phyloP scores from a whole-genome alignment of 2,329 filamentous ascomycete species.

The Oidium heveae region DNA sequence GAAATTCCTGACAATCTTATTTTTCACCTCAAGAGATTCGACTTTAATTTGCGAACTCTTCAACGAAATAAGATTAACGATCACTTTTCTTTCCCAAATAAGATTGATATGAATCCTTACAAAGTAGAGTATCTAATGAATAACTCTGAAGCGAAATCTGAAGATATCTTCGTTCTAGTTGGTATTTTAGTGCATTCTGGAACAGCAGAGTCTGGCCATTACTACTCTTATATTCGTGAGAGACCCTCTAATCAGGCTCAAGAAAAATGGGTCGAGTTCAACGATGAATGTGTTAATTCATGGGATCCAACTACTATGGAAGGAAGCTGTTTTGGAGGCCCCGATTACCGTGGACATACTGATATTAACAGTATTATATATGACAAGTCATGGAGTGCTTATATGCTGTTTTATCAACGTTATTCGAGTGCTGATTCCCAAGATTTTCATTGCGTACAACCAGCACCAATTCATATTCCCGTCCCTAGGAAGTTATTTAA shows the following conservation, averaged over 20 bases:
- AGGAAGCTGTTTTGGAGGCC: conserved; percentile 55
- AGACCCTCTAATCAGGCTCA: conserved; percentile 28
- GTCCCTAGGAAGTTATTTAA: conserved; percentile 23
- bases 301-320: conserved; percentile 57
- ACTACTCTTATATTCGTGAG: conserved; percentile 86
- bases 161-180: conserved; percentile 80
- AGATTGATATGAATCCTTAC: conserved; percentile 72
- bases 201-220: conserved; percentile 82
- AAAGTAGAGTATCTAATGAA: conserved; percentile 64
- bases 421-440: conserved; percentile 34
- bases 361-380: conserved; percentile 22
- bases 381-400: conserved; percentile 64
- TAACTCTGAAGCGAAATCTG: conserved; percentile 24
- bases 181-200: conserved; percentile 84
- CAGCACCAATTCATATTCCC: conserved; percentile 20
- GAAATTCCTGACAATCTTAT: conserved; percentile 85
- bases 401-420: conserved; percentile 94
- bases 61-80: conserved; percentile 87
- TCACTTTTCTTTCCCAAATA: conserved; percentile 63
- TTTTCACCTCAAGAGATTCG: conserved; percentile 77
- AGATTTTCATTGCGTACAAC: conserved; percentile 16
- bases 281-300: conserved; percentile 56
- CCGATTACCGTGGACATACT: conserved; percentile 26
- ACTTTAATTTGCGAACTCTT: conserved; percentile 54
- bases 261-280: conserved; percentile 66